These are phyloP conservation scores for Saccharomyces hybrid DNA, from an alignment of 1,139 yeast genomes.

Conservation along the genomic window DNA sequence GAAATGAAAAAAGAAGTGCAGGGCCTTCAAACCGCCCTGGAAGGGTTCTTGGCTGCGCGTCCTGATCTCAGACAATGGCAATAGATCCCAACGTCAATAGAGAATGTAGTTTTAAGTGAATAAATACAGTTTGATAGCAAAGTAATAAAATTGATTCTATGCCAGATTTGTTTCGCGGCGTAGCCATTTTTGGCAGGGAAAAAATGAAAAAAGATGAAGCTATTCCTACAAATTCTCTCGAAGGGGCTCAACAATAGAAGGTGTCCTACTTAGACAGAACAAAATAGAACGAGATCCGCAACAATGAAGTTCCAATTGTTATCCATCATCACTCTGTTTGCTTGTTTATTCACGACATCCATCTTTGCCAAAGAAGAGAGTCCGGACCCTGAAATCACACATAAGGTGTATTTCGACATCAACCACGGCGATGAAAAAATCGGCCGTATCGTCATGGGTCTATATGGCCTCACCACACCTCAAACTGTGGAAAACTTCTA, in stretches of 20 bases:
- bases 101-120: not conserved
- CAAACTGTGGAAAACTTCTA: conserved; percentile 67
- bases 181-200: not conserved
- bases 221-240: not conserved
- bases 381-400: conserved; percentile 52
- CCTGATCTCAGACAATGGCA: not conserved
- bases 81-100: not conserved
- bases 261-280: not conserved
- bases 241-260: not conserved
- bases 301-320: conserved; percentile 6
- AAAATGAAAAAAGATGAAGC: not conserved
- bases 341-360: conserved; percentile 6
- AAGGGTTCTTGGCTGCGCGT: conserved; percentile 4
- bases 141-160: not conserved
- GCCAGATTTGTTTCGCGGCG: not conserved
- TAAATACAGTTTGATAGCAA: not conserved
- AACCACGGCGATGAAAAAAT: conserved; percentile 49
- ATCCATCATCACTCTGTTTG: not conserved
- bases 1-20: conserved; percentile 16
- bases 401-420: conserved; percentile 54
- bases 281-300: not conserved
- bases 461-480: conserved; percentile 70
- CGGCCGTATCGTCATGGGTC: conserved; percentile 61
- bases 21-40: conserved; percentile 6
- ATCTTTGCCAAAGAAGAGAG: conserved; percentile 8